These are phyloP conservation scores for Yamadazyma buinensis DNA, from an alignment of 1,139 yeast species.

Conservation along the genomic window DNA sequence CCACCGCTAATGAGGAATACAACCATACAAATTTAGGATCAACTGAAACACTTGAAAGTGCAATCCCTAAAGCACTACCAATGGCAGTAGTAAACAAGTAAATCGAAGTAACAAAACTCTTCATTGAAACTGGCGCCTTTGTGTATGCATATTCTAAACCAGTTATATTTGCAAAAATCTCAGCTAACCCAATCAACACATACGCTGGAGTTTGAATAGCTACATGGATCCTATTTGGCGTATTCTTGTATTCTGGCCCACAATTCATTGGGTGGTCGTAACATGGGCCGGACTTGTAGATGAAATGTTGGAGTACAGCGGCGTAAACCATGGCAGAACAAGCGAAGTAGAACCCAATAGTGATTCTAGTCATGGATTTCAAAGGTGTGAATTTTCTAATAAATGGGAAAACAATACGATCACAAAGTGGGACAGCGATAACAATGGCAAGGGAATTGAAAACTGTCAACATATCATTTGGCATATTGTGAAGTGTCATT, in stretches of 20 bases:
- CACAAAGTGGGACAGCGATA: constrained; percentile 59
- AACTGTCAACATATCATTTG: constrained; percentile 64
- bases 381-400: constrained; percentile 55
- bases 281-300: constrained; percentile 77
- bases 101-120: constrained; percentile 61
- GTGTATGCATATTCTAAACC: constrained; percentile 71
- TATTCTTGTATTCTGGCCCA: constrained; percentile 22
- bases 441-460: constrained; percentile 60
- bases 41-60: constrained; percentile 59
- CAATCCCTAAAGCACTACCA: constrained; percentile 73
- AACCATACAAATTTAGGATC: constrained; percentile 71
- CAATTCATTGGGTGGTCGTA: constrained; percentile 52
- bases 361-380: constrained; percentile 70
- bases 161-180: constrained; percentile 62
- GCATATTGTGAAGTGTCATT: constrained; percentile 62
- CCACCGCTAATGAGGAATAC: constrained; percentile 58
- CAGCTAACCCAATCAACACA: constrained; percentile 57
- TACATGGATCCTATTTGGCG: constrained; percentile 55
- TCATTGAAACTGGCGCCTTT: constrained; percentile 64
- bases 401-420: constrained; percentile 50
- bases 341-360: constrained; percentile 71
- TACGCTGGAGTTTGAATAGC: constrained; percentile 66
- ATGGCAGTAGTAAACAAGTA: constrained; percentile 60
- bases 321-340: constrained; percentile 73
- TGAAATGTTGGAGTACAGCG: constrained; percentile 72